Conservation (phyloP, 768 basidiomycete genomes). For the Lactarius akahatsu region DNA sequence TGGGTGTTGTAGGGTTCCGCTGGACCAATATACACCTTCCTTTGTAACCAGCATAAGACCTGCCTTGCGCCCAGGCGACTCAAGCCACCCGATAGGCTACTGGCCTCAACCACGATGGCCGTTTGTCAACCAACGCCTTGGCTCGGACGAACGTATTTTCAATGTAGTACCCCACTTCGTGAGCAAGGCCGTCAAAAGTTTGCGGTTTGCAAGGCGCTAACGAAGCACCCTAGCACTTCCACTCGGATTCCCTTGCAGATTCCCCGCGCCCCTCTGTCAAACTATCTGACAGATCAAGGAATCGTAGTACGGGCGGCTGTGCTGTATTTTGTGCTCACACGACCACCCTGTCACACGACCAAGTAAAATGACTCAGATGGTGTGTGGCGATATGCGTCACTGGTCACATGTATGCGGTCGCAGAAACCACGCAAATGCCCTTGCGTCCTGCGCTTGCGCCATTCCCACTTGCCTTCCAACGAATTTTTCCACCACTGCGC, state of each 20-base stretch:
- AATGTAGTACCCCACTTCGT: not conserved
- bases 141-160: not conserved
- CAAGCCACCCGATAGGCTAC: not conserved
- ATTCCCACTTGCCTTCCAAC: not conserved
- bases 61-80: no score
- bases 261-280: not conserved
- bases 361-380: not conserved
- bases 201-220: not conserved
- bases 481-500: not conserved
- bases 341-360: not conserved
- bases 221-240: not conserved
- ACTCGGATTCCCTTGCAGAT: not conserved
- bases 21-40: not conserved
- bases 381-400: not conserved
- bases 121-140: not conserved
- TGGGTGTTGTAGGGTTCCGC: not conserved
- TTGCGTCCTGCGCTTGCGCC: not conserved
- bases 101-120: not conserved
- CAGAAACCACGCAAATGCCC: not conserved
- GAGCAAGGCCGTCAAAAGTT: not conserved
- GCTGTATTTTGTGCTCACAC: constrained; percentile 1
- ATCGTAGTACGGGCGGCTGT: not conserved
- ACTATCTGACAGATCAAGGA: not conserved
- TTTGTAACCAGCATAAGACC: not conserved
- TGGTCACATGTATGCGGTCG: not conserved